Base-by-base conservation (phyloP, 2,329 filamentous ascomycete species). In the Arthrobotrys entomopaga region DNA sequence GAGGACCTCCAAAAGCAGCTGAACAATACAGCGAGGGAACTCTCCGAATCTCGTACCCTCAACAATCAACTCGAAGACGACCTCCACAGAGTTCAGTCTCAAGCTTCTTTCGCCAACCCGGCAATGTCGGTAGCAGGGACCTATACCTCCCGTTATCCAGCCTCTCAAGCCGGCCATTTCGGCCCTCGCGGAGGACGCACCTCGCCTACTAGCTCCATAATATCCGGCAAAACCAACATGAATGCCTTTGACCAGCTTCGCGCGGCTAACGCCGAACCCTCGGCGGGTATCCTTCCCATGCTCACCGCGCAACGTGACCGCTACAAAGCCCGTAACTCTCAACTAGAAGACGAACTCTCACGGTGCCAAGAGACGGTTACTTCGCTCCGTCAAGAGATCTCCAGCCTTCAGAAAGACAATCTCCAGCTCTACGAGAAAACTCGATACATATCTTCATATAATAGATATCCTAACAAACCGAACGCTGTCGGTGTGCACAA, bases 391-490 rank as follows among this genome's bases (percentile, higher is more conserved):
- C 92, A 96, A 78, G 95, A 99, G 81, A 88, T 98, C 73, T 90
- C 93, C 4, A 92, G 93, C 1, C 84, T 99, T 46, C 96, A 99
- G 80, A 96, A 93, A 81, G 95, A 99, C 82, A 99, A 99, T 80
- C 85, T 99, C 40, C 93, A 91, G 78, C 86, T 99, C 6, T 99
- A 99, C 81, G 95, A 99, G 82, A 99, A 98, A 86, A 97, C 94
- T 16, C 88, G 95, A 77, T 99, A 99, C 81, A 89, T 98, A 22
- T 97, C 93, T 5, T 93, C 92, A 1, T 99, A 97, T 84, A 96
- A 90, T 81, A 89, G 93, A 61, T 85, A 86, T 4, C 82, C 83
- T 83, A 43, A 87, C 88, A 10, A 87, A 87, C 3, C 86, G 87
- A 13, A 88, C 88, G 11, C 88, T 89, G n/a, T 90, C 89, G 48